A percentile compares a stretch with the other conserved stretches of the same genome.
These are phyloP conservation scores for Kuraishia hungarica DNA, from an alignment of 805 yeast species.

Conservation along the genomic window DNA sequence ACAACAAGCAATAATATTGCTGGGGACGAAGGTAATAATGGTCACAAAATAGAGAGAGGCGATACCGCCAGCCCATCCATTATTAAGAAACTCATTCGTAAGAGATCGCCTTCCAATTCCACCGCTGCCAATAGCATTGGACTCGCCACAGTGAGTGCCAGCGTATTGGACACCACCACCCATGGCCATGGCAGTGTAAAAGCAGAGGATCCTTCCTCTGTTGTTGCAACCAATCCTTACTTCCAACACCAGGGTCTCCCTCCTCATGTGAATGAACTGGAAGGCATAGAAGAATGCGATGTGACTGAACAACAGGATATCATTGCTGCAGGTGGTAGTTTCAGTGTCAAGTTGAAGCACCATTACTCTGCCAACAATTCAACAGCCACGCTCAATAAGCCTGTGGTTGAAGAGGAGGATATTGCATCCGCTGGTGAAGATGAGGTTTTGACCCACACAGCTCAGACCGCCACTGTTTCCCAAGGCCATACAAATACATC, in stretches of 20 bases:
- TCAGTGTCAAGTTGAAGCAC: slow-evolving; percentile 21
- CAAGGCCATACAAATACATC: background rate
- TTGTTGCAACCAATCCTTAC: slow-evolving; percentile 33
- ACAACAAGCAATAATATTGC: no score
- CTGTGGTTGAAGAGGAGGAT: background rate
- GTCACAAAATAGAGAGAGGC: no score
- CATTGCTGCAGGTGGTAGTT: slow-evolving; percentile 15
- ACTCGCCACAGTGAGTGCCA: background rate
- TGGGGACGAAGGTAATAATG: no score
- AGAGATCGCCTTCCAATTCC: slow-evolving; percentile 21
- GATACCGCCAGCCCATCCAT: slow-evolving; percentile 12
- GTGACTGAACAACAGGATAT: slow-evolving; percentile 12
- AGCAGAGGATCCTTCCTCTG: background rate
- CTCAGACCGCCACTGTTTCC: background rate
- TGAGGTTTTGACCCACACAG: background rate
- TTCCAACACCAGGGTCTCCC: slow-evolving; percentile 54
- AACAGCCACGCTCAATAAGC: slow-evolving; percentile 9
- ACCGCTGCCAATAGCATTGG: background rate
- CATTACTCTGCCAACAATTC: slow-evolving; percentile 23
- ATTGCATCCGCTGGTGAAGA: background rate
- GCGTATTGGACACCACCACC: slow-evolving; percentile 1
- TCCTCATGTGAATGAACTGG: slow-evolving; percentile 27
- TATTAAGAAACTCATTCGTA: slow-evolving; percentile 24
- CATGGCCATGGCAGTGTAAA: slow-evolving; percentile 1
- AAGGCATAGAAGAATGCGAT: slow-evolving; percentile 15